Evolutionary conservation across 1,284 basidiomycete genomes (phyloP).

Genomic region (Apiotrichum domesticum): DNA sequence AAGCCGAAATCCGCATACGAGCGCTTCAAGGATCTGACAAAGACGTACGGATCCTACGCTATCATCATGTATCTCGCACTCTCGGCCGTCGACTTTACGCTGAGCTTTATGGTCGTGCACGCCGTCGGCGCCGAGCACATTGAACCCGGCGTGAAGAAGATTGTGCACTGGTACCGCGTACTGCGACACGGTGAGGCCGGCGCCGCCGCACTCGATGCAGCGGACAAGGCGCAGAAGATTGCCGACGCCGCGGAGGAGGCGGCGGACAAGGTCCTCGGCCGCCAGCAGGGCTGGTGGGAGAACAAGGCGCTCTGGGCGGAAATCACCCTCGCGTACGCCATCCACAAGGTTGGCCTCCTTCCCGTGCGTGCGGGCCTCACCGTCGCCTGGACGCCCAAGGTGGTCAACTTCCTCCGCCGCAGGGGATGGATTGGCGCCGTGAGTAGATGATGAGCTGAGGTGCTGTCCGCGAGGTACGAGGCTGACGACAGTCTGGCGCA

Average conservation of each 20-base stretch:
- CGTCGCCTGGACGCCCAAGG: constrained; percentile 73
- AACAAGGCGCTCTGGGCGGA: constrained; percentile 81
- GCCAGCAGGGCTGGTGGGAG: constrained; percentile 50
- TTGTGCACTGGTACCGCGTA: constrained; percentile 49
- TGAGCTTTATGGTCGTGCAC: constrained; percentile 79
- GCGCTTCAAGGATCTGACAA: constrained; percentile 76
- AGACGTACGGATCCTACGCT: constrained; percentile 88
- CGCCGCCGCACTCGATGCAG: constrained; percentile 16
- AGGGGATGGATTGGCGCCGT: constrained; percentile 60
- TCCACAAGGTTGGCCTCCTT: constrained; percentile 93
- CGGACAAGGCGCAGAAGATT: constrained; percentile 14
- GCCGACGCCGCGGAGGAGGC: constrained; percentile 50
- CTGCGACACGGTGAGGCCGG: constrained; percentile 30
- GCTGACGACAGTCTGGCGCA: constrained; percentile 14
- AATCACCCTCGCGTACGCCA: constrained; percentile 82
- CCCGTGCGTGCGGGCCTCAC: constrained; percentile 85
- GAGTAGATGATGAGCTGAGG: constrained; percentile 10
- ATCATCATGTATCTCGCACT: constrained; percentile 75
- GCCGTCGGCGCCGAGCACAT: constrained; percentile 86
- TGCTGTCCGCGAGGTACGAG: background rate
- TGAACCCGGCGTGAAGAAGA: constrained; percentile 57
- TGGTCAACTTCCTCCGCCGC: constrained; percentile 69
- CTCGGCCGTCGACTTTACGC: constrained; percentile 66
- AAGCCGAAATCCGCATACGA: constrained; percentile 24
- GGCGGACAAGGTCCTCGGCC: constrained; percentile 50